Evolutionary conservation across 23 red algal species (phyloP).

Genomic region (Gracilaria gracilis): DNA sequence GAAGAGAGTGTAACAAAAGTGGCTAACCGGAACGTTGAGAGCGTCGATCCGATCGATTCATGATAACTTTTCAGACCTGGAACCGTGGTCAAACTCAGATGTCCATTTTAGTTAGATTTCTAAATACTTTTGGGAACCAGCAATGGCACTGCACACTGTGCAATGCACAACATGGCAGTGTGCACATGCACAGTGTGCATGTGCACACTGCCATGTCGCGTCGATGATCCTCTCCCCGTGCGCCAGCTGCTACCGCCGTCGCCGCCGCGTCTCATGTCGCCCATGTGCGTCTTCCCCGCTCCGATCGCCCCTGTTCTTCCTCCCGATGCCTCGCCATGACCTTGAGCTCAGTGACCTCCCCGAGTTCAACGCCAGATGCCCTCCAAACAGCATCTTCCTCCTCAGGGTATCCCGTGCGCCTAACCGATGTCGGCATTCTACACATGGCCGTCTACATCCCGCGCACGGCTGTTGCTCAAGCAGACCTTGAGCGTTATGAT

Average conservation of each 20-base stretch:
- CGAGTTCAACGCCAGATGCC: not conserved
- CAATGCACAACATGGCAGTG: too few relatives aligned
- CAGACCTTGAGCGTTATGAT: slow-evolving; percentile 87
- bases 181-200: too few relatives aligned
- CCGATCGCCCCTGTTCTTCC: not conserved
- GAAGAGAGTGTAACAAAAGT: too few relatives aligned
- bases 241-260: not conserved
- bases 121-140: too few relatives aligned
- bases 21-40: too few relatives aligned
- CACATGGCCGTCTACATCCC: slow-evolving; percentile 95
- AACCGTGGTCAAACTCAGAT: too few relatives aligned
- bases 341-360: not conserved
- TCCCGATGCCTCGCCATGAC: slow-evolving; percentile 27
- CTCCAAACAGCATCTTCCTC: not conserved
- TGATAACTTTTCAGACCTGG: too few relatives aligned
- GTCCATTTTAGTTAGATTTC: too few relatives aligned
- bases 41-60: too few relatives aligned
- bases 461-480: slow-evolving; percentile 66
- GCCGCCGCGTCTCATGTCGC: not conserved
- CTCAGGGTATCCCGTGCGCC: not conserved
- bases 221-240: not conserved
- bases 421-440: slow-evolving; percentile 78
- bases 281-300: not conserved
- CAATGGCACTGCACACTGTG: too few relatives aligned
- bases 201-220: too few relatives aligned